Percentiles rank a stretch among this genome's conserved stretches.
Conservation (phyloP, 2,329 filamentous ascomycete species). For the Emergomyces africanus region DNA sequence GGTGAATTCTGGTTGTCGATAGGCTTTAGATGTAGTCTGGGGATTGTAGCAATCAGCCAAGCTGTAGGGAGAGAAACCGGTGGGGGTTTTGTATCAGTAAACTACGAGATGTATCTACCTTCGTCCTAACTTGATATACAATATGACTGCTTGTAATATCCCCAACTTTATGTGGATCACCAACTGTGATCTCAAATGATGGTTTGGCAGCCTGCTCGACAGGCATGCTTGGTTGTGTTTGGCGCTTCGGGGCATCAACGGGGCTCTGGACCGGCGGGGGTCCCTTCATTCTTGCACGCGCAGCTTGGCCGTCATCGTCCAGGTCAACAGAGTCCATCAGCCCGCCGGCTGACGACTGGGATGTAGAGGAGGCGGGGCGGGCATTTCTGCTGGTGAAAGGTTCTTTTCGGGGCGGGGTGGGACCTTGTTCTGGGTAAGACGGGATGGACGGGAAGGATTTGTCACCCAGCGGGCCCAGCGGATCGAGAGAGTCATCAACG, state of each 20-base stretch:
- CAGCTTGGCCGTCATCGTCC: slow-evolving; percentile 49
- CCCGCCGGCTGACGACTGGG: slow-evolving; percentile 37
- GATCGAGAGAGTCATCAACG: slow-evolving; percentile 49
- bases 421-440: slow-evolving; percentile 39
- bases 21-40: slow-evolving; percentile 89
- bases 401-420: slow-evolving; percentile 49
- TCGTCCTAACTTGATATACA: slow-evolving; percentile 90
- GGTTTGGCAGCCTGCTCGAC: slow-evolving; percentile 91
- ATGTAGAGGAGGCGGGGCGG: slow-evolving; percentile 26
- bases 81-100: background rate
- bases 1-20: slow-evolving; percentile 81
- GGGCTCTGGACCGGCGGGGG: slow-evolving; percentile 47
- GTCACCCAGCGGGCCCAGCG: slow-evolving; percentile 48
- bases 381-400: slow-evolving; percentile 25
- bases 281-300: slow-evolving; percentile 48
- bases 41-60: background rate
- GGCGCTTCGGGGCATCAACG: slow-evolving; percentile 35
- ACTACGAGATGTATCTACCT: slow-evolving; percentile 41
- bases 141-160: slow-evolving; percentile 96
- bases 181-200: slow-evolving; percentile 77
- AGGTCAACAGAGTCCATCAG: slow-evolving; percentile 56
- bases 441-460: slow-evolving; percentile 20
- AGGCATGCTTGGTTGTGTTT: slow-evolving; percentile 65
- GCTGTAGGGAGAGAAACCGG: background rate
- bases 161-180: slow-evolving; percentile 95